Evolutionary conservation across 768 basidiomycete species (phyloP).

Genomic region (Cubamyces lactineus): DNA sequence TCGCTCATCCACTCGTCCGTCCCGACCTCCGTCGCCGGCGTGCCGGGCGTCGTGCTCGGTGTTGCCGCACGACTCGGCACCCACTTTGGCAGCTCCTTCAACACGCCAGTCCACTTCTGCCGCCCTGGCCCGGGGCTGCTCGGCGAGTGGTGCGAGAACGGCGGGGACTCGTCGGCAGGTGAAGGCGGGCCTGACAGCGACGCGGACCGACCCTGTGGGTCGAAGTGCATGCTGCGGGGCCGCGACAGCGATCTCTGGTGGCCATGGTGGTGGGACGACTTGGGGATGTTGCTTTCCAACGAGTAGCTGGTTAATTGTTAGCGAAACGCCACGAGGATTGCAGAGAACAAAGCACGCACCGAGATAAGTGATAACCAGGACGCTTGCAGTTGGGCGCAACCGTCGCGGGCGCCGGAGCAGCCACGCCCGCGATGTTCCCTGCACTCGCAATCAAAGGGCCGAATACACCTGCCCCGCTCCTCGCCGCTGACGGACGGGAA

Average conservation of each 20-base stretch:
- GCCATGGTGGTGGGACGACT: not conserved
- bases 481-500: constrained; percentile 40
- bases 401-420: constrained; percentile 52
- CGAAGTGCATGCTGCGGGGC: constrained; percentile 27
- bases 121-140: constrained; percentile 10
- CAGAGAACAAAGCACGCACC: constrained; percentile 42
- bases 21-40: constrained; percentile 33
- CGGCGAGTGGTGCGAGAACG: not conserved
- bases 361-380: constrained; percentile 67
- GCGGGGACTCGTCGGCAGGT: constrained; percentile 17
- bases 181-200: constrained; percentile 13
- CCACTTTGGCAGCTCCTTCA: constrained; percentile 45
- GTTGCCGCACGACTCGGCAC: constrained; percentile 32
- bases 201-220: constrained; percentile 5
- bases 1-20: constrained; percentile 33
- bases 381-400: constrained; percentile 61
- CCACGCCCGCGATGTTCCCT: constrained; percentile 63
- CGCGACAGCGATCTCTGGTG: constrained; percentile 19
- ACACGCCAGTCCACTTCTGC: constrained; percentile 40
- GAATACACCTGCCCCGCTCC: constrained; percentile 63
- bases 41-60: constrained; percentile 34
- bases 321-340: not conserved
- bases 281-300: constrained; percentile 29
- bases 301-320: constrained; percentile 30
- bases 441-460: constrained; percentile 75